A percentile compares a stretch with the other conserved stretches of the same genome.
Evolutionary conservation across 2,329 filamentous ascomycete species (phyloP).

Genomic region (Helotiales sp.): DNA sequence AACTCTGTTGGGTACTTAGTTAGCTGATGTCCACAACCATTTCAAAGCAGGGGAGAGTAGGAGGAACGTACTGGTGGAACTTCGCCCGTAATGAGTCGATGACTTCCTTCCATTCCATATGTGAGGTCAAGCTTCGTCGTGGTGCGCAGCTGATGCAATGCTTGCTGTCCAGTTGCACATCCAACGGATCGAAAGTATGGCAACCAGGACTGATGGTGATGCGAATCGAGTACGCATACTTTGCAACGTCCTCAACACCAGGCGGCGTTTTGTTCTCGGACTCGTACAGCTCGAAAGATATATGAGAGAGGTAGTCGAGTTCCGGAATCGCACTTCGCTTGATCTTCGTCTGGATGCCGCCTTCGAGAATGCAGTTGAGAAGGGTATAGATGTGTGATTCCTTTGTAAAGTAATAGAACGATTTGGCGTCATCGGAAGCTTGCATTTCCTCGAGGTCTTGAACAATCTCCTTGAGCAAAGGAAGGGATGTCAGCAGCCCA

Average conservation of each 20-base stretch:
- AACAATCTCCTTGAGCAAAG: slow-evolving; percentile 91
- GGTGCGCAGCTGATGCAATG: slow-evolving; percentile 96
- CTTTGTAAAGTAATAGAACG: slow-evolving; percentile 99
- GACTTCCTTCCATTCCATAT: slow-evolving; percentile 96
- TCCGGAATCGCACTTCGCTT: slow-evolving; percentile 93
- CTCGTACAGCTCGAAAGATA: slow-evolving; percentile 98
- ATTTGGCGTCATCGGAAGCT: slow-evolving; percentile 90
- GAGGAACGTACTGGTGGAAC: slow-evolving; percentile 78
- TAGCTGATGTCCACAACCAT: slow-evolving; percentile 1
- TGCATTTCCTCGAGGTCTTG: slow-evolving; percentile 97
- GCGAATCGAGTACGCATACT: slow-evolving; percentile 91
- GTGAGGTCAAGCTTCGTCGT: slow-evolving; percentile 85
- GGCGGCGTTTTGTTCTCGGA: slow-evolving; percentile 67
- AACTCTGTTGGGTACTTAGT: slow-evolving; percentile 37
- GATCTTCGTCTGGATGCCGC: slow-evolving; percentile 96
- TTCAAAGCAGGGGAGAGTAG: neutral
- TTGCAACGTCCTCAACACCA: slow-evolving; percentile 39
- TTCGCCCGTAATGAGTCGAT: slow-evolving; percentile 93
- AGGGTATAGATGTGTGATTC: slow-evolving; percentile 99
- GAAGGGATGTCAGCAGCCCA: slow-evolving; percentile 89
- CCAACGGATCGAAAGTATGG: slow-evolving; percentile 93
- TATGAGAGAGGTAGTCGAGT: slow-evolving; percentile 95
- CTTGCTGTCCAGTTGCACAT: slow-evolving; percentile 94
- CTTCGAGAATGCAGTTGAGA: slow-evolving; percentile 96
- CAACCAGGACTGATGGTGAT: slow-evolving; percentile 96